phyloP scores from a whole-genome alignment of 1,284 basidiomycete species.

The Cryptococcus neoformans region DNA sequence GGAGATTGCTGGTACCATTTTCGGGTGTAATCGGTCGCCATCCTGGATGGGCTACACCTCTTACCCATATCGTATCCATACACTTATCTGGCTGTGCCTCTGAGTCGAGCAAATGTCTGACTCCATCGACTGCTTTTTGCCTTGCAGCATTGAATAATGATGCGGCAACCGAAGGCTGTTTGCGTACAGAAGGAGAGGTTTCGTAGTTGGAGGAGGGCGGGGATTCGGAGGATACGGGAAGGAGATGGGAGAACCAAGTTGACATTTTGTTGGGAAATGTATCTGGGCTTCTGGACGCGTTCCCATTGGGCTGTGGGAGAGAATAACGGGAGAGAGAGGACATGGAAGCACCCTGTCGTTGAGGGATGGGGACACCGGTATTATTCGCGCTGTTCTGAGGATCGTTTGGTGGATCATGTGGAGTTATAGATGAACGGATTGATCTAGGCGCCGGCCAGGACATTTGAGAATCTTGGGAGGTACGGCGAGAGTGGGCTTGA shows the following conservation, averaged over 20 bases:
- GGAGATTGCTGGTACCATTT: constrained; percentile 1
- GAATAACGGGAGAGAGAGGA: constrained; percentile 27
- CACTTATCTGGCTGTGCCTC: constrained; percentile 74
- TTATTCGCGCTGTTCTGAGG: constrained; percentile 15
- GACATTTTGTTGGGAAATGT: constrained; percentile 36
- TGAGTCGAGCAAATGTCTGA: constrained; percentile 77
- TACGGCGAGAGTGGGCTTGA: constrained; percentile 17
- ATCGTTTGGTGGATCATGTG: neutral
- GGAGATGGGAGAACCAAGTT: constrained; percentile 44
- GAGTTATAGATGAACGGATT: constrained; percentile 13
- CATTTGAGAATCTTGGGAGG: constrained; percentile 30
- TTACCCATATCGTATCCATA: constrained; percentile 74
- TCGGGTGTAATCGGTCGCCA: constrained; percentile 44
- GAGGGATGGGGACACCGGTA: constrained; percentile 22
- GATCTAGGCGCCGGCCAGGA: constrained; percentile 25
- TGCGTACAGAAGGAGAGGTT: constrained; percentile 26
- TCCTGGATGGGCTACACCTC: constrained; percentile 69
- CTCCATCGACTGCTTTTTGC: constrained; percentile 49
- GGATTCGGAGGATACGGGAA: constrained; percentile 23
- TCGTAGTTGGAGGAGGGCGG: constrained; percentile 2
- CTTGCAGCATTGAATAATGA: constrained; percentile 43
- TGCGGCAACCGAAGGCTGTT: constrained; percentile 35
- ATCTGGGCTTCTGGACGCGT: constrained; percentile 14
- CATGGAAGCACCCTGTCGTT: constrained; percentile 30
- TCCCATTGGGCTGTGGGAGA: constrained; percentile 23